These are phyloP conservation scores for Candida ficus DNA, from an alignment of 805 yeast species.

Conservation along the genomic window DNA sequence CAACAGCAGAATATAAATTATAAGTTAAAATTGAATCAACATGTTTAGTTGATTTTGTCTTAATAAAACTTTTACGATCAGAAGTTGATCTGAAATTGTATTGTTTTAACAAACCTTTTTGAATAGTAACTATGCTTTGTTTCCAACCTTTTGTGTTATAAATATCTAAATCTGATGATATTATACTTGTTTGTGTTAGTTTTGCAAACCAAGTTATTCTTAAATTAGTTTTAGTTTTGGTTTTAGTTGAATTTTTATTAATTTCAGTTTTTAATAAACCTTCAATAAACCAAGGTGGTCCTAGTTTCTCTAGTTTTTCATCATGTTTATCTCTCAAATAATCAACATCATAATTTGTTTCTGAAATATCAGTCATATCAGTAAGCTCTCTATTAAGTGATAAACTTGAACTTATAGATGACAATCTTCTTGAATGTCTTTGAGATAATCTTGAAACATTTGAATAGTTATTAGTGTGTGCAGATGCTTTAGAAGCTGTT, in stretches of 20 bases:
- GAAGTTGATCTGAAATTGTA: conserved; percentile 33
- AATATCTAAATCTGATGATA: conserved; percentile 28
- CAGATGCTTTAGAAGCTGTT: not conserved
- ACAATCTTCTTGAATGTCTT: conserved; percentile 19
- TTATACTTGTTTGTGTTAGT: conserved; percentile 11
- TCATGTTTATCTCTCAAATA: conserved; percentile 43
- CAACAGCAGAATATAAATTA: conserved; percentile 23
- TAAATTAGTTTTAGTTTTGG: not conserved
- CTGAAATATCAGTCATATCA: conserved; percentile 10
- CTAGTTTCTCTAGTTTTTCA: conserved; percentile 55
- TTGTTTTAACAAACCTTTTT: conserved; percentile 43
- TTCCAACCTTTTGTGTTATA: conserved; percentile 21
- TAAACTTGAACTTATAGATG: conserved; percentile 21
- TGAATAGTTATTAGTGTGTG: not conserved
- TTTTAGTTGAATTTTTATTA: not conserved
- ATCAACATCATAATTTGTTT: conserved; percentile 25
- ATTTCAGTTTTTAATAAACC: conserved; percentile 45
- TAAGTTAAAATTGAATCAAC: conserved; percentile 19
- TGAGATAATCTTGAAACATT: conserved; percentile 20
- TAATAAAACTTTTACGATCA: conserved; percentile 18
- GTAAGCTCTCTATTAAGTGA: conserved; percentile 7
- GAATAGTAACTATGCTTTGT: conserved; percentile 43
- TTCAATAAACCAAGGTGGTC: conserved; percentile 77
- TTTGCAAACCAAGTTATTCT: conserved; percentile 20
- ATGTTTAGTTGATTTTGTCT: conserved; percentile 17